Evolutionary conservation across 371 early-diverging fungal genomes (phyloP).

Genomic region (Basidiobolus meristosporus): DNA sequence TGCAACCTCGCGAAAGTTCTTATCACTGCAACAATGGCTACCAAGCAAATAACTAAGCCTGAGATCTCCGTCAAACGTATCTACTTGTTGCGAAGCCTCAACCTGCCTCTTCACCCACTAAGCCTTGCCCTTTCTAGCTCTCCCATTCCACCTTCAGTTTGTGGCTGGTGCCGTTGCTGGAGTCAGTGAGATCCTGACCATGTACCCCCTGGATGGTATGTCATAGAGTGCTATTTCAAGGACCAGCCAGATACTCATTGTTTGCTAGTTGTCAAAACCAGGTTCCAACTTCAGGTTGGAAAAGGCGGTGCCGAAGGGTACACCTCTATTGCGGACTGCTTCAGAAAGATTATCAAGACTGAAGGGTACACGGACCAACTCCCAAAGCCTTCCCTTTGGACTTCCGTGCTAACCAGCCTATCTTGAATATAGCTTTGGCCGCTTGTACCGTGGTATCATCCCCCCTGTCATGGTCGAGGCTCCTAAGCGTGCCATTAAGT

Average conservation of each 20-base stretch:
- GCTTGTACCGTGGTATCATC: constrained; percentile 85
- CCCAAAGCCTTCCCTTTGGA: too few relatives aligned
- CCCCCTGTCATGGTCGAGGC: constrained; percentile 96
- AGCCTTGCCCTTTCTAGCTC: constrained; percentile 14
- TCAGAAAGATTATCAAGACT: constrained; percentile 67
- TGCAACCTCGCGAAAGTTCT: too few relatives aligned
- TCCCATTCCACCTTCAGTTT: constrained; percentile 82
- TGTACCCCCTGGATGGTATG: constrained; percentile 93
- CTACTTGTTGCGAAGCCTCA: too few relatives aligned
- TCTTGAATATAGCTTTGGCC: constrained; percentile 21
- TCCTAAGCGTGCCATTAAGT: constrained; percentile 94
- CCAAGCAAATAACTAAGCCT: too few relatives aligned
- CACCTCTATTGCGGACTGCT: constrained; percentile 53
- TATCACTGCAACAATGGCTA: too few relatives aligned
- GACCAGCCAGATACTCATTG: background rate
- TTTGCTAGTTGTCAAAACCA: constrained; percentile 75
- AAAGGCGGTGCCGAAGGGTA: constrained; percentile 37
- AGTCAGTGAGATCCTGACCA: constrained; percentile 81
- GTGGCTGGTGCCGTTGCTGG: constrained; percentile 91
- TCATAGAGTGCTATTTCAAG: background rate
- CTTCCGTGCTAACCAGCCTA: background rate
- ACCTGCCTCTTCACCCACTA: too few relatives aligned
- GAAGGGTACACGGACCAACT: constrained; percentile 61
- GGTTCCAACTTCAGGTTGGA: constrained; percentile 82
- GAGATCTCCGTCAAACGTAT: too few relatives aligned